Conservation (phyloP, 495 filamentous ascomycete species). For the Aspergillus ostianus region DNA sequence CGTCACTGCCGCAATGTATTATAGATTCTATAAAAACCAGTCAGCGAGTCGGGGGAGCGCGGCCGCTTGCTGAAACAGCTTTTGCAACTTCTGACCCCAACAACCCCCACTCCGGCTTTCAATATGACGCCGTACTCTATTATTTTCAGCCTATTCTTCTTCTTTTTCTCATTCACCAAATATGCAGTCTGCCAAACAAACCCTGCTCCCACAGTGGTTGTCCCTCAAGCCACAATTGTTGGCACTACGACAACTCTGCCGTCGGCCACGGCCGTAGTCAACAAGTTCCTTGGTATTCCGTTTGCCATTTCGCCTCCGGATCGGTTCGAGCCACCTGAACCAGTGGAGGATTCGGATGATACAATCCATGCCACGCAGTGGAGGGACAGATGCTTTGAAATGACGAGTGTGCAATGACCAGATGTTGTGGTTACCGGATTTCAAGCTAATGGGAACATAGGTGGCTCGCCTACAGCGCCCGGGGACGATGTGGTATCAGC, state of each 20-base stretch:
- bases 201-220: not conserved
- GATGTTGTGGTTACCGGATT: not conserved
- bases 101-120: not conserved
- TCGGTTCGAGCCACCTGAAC: not conserved
- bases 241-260: not conserved
- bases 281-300: not conserved
- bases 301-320: not conserved
- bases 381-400: not conserved
- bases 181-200: not conserved
- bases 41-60: too few relatives aligned
- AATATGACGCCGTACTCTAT: not conserved
- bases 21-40: not conserved
- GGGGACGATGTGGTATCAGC: not conserved
- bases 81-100: not conserved
- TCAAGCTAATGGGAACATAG: not conserved
- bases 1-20: not conserved
- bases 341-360: not conserved
- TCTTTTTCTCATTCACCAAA: not conserved
- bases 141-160: not conserved
- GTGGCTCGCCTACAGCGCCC: not conserved
- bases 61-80: not conserved
- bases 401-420: not conserved
- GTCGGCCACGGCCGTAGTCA: not conserved
- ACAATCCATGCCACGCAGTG: not conserved
- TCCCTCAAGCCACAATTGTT: not conserved